Conservation (phyloP, 495 filamentous ascomycete genomes). For the Penicillium bialowiezense region DNA sequence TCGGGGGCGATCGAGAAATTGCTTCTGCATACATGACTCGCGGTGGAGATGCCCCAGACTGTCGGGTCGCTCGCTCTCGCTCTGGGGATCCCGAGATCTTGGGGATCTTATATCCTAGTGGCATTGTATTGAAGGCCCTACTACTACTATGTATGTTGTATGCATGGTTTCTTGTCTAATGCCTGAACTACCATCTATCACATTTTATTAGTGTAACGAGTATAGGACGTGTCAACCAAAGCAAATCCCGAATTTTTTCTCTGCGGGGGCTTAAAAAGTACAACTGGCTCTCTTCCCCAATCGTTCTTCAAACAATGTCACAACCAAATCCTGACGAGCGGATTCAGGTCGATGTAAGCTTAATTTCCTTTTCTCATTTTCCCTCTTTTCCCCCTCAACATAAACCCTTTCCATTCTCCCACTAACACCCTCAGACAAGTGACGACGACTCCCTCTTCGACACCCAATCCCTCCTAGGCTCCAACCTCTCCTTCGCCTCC, state of each 20-base stretch:
- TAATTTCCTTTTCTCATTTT: neutral
- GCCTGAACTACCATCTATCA: no score
- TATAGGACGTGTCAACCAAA: no score
- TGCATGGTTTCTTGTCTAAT: no score
- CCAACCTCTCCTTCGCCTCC: constrained; percentile 46
- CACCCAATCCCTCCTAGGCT: constrained; percentile 32
- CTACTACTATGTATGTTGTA: no score
- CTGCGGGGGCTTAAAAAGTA: neutral
- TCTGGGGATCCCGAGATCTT: no score
- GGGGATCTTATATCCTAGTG: no score
- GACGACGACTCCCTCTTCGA: constrained; percentile 43
- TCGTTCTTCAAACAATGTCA: constrained; percentile 23
- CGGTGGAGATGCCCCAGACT: neutral
- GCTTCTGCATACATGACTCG: constrained; percentile 2
- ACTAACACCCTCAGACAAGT: constrained; percentile 30
- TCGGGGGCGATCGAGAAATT: neutral
- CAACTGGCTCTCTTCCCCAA: constrained; percentile 15
- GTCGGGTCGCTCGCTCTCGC: neutral
- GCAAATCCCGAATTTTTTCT: neutral
- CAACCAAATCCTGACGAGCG: constrained; percentile 34
- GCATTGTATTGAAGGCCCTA: no score
- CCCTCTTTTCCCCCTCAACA: neutral
- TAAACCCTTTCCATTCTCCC: neutral
- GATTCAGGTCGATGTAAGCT: constrained; percentile 40
- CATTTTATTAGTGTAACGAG: no score